Evolutionary conservation across 768 basidiomycete species (phyloP).

Genomic region (Candolleomyces eurysporus): DNA sequence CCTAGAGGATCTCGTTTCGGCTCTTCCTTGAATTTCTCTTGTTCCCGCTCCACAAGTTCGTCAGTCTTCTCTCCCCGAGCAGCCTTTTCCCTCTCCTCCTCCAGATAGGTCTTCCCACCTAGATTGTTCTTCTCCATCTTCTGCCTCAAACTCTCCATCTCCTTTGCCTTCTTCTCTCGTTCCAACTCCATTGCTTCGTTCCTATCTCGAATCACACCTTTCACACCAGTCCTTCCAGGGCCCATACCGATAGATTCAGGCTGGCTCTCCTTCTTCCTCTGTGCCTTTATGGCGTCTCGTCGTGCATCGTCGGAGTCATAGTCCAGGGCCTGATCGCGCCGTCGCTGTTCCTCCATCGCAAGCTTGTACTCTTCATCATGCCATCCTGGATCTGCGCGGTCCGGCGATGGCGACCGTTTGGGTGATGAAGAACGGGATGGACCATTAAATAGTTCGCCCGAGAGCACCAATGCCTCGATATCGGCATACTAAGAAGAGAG

Average conservation of each 20-base stretch:
- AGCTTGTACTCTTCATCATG: conserved; percentile 45
- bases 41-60: conserved; percentile 43
- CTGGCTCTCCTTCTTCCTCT: conserved; percentile 25
- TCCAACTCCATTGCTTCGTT: conserved; percentile 62
- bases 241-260: conserved; percentile 78
- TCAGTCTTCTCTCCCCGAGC: conserved; percentile 41
- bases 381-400: conserved; percentile 43
- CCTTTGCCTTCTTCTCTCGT: conserved; percentile 49
- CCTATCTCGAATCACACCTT: conserved; percentile 82
- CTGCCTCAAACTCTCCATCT: conserved; percentile 49
- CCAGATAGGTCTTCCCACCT: conserved; percentile 70
- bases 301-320: conserved; percentile 43
- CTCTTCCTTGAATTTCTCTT: conserved; percentile 25
- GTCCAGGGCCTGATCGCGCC: conserved; percentile 38
- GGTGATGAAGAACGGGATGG: conserved; percentile 59
- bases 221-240: conserved; percentile 83
- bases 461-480: conserved; percentile 72
- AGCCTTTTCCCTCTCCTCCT: conserved; percentile 66
- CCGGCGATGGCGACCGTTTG: conserved; percentile 58
- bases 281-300: conserved; percentile 31
- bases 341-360: conserved; percentile 30
- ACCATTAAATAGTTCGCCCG: conserved; percentile 71
- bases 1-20: conserved; percentile 46
- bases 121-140: conserved; percentile 66
- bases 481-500: conserved; percentile 16